phyloP scores from a whole-genome alignment of 495 filamentous ascomycete species.

The Penicillium tannophilum region DNA sequence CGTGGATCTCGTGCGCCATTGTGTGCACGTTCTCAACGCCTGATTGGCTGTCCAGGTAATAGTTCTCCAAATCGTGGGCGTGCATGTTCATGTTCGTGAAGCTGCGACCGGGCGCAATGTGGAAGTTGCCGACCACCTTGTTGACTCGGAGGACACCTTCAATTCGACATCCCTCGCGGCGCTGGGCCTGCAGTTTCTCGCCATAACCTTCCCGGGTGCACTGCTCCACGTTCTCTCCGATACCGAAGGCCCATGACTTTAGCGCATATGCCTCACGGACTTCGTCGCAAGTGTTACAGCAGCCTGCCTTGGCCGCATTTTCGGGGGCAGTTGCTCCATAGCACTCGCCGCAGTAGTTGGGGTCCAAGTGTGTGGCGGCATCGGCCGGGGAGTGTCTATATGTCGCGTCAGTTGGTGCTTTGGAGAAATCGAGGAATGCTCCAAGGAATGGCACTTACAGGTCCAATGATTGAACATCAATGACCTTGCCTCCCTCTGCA shows the following conservation, averaged over 20 bases:
- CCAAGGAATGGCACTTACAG: constrained; percentile 56
- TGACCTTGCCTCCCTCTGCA: constrained; percentile 74
- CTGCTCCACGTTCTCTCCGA: constrained; percentile 91
- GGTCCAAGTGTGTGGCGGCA: constrained; percentile 79
- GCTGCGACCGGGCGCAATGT: constrained; percentile 91
- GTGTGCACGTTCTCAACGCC: constrained; percentile 66
- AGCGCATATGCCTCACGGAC: constrained; percentile 90
- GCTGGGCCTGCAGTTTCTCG: constrained; percentile 81
- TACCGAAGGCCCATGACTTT: constrained; percentile 89
- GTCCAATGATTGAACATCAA: constrained; percentile 71
- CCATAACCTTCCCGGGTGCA: constrained; percentile 92
- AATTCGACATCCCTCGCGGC: constrained; percentile 90
- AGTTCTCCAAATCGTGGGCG: constrained; percentile 95
- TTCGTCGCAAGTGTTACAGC: constrained; percentile 97
- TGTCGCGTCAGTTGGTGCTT: not conserved
- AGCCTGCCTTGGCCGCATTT: constrained; percentile 72
- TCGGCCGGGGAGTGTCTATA: constrained; percentile 66
- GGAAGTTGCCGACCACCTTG: constrained; percentile 98
- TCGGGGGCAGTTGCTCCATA: constrained; percentile 78
- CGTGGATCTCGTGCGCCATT: constrained; percentile 88
- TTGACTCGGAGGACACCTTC: constrained; percentile 93
- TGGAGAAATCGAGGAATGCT: constrained; percentile 1
- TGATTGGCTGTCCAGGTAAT: constrained; percentile 60
- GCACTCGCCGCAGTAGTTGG: constrained; percentile 90
- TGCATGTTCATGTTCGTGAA: constrained; percentile 96